Base-by-base conservation (phyloP, 2,329 filamentous ascomycete genomes). In the Arthroderma sp. region DNA sequence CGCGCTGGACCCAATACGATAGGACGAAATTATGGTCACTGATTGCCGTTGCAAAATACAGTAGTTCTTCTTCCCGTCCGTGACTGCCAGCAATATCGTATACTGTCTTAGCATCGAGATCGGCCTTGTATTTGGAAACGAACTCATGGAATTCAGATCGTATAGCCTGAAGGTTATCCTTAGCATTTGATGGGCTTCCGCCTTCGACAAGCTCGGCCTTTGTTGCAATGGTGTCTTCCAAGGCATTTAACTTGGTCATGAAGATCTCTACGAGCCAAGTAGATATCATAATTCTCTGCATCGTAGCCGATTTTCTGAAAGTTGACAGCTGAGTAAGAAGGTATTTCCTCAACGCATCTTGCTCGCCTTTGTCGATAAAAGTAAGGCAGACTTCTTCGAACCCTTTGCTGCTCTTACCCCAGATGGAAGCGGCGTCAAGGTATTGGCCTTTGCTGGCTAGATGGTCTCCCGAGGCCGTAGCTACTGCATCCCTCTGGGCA, bases 51-150 rank as follows among this genome's bases (percentile, higher is more conserved):
- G 91, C 91, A 65, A 88, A 98, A 65, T 81, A 91, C 0, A 98
- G 72, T 2, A 98, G 71, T 61, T 98, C 91, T 53, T 89, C 82
- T 65, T 98, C 91, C 46, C 91, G 77, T 10, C 89, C 91, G 60
- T 98, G 91, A 54, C 87, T 94, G 63, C 86, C 89, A 57, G 96
- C 89, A 47, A 96, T 82, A 58, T 95, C 89, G 65, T 98, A 98
- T 0, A 84, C 85, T 1, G 89, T 95, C 67, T 87, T 91, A 47
- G 78, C 77, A 60, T 98, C 91, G 9, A 98, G 72, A 55, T 96
- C 89, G 1, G 74, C 63, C 61, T 91, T 94, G 70, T 94, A 82
- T 58, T 80, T 87, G 44, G 72, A 78, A 15, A 91, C 77, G 62
- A 98, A 98, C 2, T 88, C 85, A 53, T 89, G 84, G 51, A 84